These are phyloP conservation scores for Coemansia sp. DNA, from an alignment of 192 early-diverging fungal species.

Conservation along the genomic window DNA sequence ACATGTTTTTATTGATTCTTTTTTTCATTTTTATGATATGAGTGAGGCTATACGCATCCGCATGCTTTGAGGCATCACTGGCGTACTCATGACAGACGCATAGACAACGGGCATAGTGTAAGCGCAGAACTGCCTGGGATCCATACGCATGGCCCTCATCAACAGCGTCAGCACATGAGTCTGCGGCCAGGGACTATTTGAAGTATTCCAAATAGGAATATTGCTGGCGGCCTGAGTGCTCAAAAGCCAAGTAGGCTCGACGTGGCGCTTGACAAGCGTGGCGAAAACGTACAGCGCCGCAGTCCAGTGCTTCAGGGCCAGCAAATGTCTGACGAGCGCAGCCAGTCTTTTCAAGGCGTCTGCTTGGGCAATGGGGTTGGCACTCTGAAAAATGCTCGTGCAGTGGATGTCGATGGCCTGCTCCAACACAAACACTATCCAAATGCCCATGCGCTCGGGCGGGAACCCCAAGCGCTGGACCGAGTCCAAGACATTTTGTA, in stretches of 20 bases:
- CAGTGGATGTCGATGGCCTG: conserved; percentile 23
- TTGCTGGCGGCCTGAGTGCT: not conserved
- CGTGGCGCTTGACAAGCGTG: conserved; percentile 33
- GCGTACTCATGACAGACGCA: conserved; percentile 20
- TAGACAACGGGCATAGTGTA: conserved; percentile 43
- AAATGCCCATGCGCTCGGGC: conserved; percentile 25
- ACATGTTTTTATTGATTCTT: too few species aligned
- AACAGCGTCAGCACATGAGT: conserved; percentile 42
- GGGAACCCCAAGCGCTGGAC: conserved; percentile 10
- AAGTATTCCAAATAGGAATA: not conserved
- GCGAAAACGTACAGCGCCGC: conserved; percentile 45
- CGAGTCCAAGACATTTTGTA: conserved; percentile 18
- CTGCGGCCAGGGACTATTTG: conserved; percentile 27
- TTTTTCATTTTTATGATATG: not conserved
- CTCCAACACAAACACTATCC: conserved; percentile 33
- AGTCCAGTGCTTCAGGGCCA: conserved; percentile 37
- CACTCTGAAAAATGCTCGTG: not conserved
- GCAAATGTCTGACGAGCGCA: conserved; percentile 16
- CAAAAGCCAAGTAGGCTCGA: conserved; percentile 7
- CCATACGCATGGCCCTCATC: conserved; percentile 38
- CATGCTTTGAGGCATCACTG: conserved; percentile 21
- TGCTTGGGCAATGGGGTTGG: conserved; percentile 4
- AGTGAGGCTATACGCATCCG: conserved; percentile 47
- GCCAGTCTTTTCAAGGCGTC: conserved; percentile 34
- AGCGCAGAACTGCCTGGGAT: conserved; percentile 38